phyloP scores from a whole-genome alignment of 352 stramenopile species.

The Stramenopiles sp. region DNA sequence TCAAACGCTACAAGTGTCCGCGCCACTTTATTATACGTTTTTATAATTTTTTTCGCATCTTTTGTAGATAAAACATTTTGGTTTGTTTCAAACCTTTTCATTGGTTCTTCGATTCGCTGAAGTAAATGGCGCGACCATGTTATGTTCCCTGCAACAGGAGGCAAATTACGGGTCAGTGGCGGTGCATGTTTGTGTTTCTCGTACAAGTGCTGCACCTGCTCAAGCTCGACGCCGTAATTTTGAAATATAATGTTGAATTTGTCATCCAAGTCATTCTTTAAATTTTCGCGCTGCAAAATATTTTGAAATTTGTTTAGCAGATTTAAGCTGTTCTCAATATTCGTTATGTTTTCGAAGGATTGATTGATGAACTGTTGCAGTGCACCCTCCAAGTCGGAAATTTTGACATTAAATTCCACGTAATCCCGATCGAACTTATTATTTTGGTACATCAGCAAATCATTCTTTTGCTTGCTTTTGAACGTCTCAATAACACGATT shows the following conservation, averaged over 20 bases:
- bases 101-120: conserved; percentile 94
- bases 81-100: conserved; percentile 97
- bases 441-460: conserved; percentile 93
- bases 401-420: conserved; percentile 78
- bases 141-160: conserved; percentile 91
- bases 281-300: conserved; percentile 87
- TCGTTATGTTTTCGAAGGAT: conserved; percentile 95
- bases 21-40: conserved; percentile 98
- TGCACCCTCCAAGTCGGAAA: conserved; percentile 81
- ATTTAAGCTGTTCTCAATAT: conserved; percentile 86
- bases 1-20: conserved; percentile 91
- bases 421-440: conserved; percentile 86
- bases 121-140: conserved; percentile 89
- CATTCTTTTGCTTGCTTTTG: conserved; percentile 73
- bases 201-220: conserved; percentile 92
- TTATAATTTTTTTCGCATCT: conserved; percentile 90
- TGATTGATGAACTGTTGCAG: conserved; percentile 97
- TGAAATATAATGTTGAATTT: conserved; percentile 99
- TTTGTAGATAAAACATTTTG: conserved; percentile 88
- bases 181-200: conserved; percentile 94
- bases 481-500: conserved; percentile 71
- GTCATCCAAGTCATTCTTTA: conserved; percentile 92
- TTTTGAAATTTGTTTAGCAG: conserved; percentile 90
- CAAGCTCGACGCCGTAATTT: conserved; percentile 91
- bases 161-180: conserved; percentile 82